Base-by-base conservation (phyloP, 164 flowering plant species). In the Houttuynia cordata region DNA sequence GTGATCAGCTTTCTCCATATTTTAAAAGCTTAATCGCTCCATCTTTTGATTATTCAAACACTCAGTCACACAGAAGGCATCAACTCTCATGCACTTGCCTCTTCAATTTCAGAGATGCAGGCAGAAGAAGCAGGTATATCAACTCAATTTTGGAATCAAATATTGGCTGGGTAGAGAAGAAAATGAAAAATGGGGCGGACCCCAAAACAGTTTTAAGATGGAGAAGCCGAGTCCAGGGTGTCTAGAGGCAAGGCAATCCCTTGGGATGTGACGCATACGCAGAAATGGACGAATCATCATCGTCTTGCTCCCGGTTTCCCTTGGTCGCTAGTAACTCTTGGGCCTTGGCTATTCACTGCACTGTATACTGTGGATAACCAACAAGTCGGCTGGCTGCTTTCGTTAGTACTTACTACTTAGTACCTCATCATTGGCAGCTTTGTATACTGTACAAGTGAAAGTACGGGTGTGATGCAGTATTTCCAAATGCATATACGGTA, bases 1-100 rank as follows among this genome's bases (percentile, higher is more conserved):
- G 74, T 42, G 53, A 61, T 71, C 60, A 63, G 63, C 77, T 67
- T 68, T 70, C 57, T 51, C 58, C 70, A 4, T 30, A 69, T 25
- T 65, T 73, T 66, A 53, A 54, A 20, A n/a, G 13, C 61, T 62
- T 68, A 64, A 66, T 68, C 70, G 59, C 66, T 56, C 66, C 42
- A 42, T 61, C 13, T 50, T 40, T 59, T 51, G 53, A 22, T 24
- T 47, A 20, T 47, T 7, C 3, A 21, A 34, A 1, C 24, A 51
- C 47, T 2, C 37, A 30, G 37, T 2, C 37, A 30, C 37, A 30
- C 37, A 30, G 37, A 30, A 6, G 37, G 37, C 6, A 30, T 30
- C 37, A 30, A 30, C 37, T 30, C 37, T 30, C 37, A 30, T 30
- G 37, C 37, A 2, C 37, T 30, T 30, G 6, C 37, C 20, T 20